Percentiles rank a stretch among this genome's conserved stretches.
Evolutionary conservation across 1,139 yeast genomes (phyloP).

Genomic region (Candida gigantensis): DNA sequence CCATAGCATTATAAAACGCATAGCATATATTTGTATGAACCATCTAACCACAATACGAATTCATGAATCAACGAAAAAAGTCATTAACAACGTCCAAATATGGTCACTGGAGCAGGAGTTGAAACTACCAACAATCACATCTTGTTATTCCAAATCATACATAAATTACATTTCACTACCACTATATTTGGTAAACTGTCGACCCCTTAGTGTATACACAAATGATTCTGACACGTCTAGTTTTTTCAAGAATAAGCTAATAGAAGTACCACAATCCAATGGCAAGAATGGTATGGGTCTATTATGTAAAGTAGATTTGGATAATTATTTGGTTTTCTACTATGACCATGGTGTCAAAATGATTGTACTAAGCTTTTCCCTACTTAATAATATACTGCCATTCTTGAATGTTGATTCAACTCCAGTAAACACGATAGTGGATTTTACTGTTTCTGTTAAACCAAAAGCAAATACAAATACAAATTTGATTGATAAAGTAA

Average conservation of each 20-base stretch:
- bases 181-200: conserved; percentile 26
- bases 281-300: conserved; percentile 18
- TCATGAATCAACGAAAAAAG: conserved; percentile 11
- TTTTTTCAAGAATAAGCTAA: conserved; percentile 27
- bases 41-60: conserved; percentile 16
- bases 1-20: not conserved
- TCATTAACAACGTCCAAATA: conserved; percentile 26
- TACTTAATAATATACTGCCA: conserved; percentile 5
- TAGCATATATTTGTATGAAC: conserved; percentile 13
- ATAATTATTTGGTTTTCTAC: conserved; percentile 23
- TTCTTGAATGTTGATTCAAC: not conserved
- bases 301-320: conserved; percentile 16
- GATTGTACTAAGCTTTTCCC: conserved; percentile 19
- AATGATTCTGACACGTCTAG: conserved; percentile 20
- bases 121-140: conserved; percentile 12
- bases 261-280: conserved; percentile 14
- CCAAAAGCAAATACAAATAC: conserved; percentile 20
- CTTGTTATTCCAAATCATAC: conserved; percentile 5
- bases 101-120: conserved; percentile 21
- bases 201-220: conserved; percentile 31
- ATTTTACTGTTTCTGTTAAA: conserved; percentile 2
- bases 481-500: conserved; percentile 38
- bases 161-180: conserved; percentile 32
- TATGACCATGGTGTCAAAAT: conserved; percentile 18
- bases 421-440: conserved; percentile 8